Evolutionary conservation across 2,329 filamentous ascomycete genomes (phyloP), one percentile per base, ranked within the genome.

Genomic region (Epichloe hybrida): DNA sequence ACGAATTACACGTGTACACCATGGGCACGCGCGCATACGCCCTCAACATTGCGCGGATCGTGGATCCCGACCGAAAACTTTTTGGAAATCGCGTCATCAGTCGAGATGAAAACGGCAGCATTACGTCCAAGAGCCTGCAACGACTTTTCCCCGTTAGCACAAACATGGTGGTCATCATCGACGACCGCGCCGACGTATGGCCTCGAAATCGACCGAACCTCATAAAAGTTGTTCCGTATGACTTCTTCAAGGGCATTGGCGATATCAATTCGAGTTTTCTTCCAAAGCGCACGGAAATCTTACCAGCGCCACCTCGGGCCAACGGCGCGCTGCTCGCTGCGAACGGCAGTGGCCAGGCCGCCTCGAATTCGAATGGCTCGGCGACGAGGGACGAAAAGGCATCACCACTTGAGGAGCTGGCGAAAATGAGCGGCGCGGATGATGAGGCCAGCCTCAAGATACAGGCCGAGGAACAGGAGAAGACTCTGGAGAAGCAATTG

Each of bases 1-100:
- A 93, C 69, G 93, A 98, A 70, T 74, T 97, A 61, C 93, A 98
- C 65, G 91, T 98, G 55, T 98, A 98, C 72, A 98, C 93, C 42
- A 98, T 98, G 93, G 93, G 91, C 51, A 98, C 93, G 21, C 81
- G 93, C 56, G 88, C 91, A n/a, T 98, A 98, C 64, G 93, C 93
- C 9, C 77, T 90, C 58, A 85, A 88, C 54, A 94, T 98, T 59
- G 89, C 89, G 38, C 84, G 86, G 58, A 91, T 98, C 55, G 86
- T 98, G 55, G 93, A 98, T 61, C 91, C 91, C 0, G 82, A 91
- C 36, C 80, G 84, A 56, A 90, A 84, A 63, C 80, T 95, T 9
- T 98, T 98, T 65, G 91, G 87, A 39, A 90, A 96, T 66, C 82
- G 93, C 50, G 90, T 98, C 60, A 86, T 98, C 61, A 97, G 91